These are phyloP conservation scores for Rhodomyrtus psidioides DNA, from an alignment of 441 rosid genomes.

Conservation along the genomic window DNA sequence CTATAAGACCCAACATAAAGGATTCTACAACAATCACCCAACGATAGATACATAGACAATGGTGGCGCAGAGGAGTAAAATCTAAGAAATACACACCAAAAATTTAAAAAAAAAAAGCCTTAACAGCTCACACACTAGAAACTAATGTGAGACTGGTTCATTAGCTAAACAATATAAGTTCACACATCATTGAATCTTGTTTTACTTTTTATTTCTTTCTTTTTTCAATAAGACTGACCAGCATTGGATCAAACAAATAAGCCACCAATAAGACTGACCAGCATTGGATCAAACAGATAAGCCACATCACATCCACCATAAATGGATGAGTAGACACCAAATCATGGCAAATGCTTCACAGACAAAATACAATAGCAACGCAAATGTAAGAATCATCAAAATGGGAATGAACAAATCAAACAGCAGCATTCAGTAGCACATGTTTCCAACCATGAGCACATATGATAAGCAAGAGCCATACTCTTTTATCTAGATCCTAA, in stretches of 20 bases:
- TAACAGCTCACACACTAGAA: not conserved
- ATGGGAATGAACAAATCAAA: not conserved
- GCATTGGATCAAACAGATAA: not conserved
- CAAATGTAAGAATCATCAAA: not conserved
- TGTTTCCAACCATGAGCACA: not conserved
- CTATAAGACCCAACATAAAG: not conserved
- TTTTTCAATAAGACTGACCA: not conserved
- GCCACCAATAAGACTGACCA: too few species aligned
- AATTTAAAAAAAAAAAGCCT: not conserved
- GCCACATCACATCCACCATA: not conserved
- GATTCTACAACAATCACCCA: not conserved
- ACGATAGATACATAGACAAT: not conserved
- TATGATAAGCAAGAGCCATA: not conserved
- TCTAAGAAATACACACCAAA: not conserved
- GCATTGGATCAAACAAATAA: not conserved
- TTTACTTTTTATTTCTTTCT: not conserved
- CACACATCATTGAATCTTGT: not conserved
- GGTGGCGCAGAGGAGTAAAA: not conserved
- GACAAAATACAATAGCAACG: not conserved
- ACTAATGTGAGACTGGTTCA: not conserved
- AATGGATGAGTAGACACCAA: not conserved
- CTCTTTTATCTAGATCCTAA: not conserved
- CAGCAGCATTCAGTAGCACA: not conserved
- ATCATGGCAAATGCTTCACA: not conserved
- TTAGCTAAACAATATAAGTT: not conserved